Base-by-base conservation (phyloP, 2,329 filamentous ascomycete species). In the Rasamsonia emersonii region DNA sequence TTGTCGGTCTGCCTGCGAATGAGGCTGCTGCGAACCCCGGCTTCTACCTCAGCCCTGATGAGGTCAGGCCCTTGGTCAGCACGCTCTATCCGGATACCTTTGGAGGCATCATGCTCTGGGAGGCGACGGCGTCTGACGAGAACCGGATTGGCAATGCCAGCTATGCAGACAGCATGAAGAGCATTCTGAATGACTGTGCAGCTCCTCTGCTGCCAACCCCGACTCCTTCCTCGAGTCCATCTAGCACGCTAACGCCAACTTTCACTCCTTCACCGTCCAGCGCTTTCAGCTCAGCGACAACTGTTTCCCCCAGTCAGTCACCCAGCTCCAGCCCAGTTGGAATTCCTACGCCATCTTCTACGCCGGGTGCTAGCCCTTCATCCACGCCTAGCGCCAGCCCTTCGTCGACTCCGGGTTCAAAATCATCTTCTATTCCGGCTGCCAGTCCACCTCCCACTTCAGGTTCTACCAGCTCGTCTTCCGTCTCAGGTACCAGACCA, bases 21-120 rank as follows among this genome's bases (percentile, higher is more conserved):
- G 45, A 43, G 14, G 26, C 45, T 9, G 44, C 49, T 0, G 32
- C 17, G 8, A 24, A 13, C 6, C 1, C 19, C 25, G 32, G 30
- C 7, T 61, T 59, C 43, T 76, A 75, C 44, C 48, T 77, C 10
- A 51, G 47, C 2, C 65, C 66, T 0, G 37, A 43, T 1, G 61
- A 73, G 37, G 68, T 64, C 2, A 50, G 62, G 32, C 43, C 46
- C 3, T 40, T 76, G 33, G 50, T 75, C 15, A 41, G 55, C 11
- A 46, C 51, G 25, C 68, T 64, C 39, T 52, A 58, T 2, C 38
- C 56, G 11, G 53, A 50, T 1, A 35, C 40, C 36, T 77, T 77
- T 41, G 73, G 71, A 26, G 74, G 74, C 53, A 57, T 75, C 20
- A 77, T 76, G 72, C 49, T 77, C 4, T 77, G 70, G 69, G 72